Percentiles rank a stretch among this genome's conserved stretches.
Evolutionary conservation across 2,329 filamentous ascomycete species (phyloP).

Genomic region (Celoporthe dispersa): DNA sequence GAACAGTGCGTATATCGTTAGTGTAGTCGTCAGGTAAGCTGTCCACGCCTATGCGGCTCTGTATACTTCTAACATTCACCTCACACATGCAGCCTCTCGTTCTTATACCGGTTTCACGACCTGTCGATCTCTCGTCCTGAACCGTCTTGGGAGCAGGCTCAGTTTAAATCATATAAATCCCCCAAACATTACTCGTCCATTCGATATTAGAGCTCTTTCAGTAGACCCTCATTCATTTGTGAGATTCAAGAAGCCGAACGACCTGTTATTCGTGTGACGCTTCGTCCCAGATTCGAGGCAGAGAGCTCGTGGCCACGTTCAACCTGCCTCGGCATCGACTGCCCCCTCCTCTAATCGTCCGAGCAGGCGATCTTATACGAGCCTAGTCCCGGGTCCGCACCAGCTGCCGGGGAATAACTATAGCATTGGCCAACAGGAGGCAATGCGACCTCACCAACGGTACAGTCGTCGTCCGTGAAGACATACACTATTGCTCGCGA

Average conservation of each 20-base stretch:
- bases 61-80: not conserved
- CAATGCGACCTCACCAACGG: not conserved
- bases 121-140: not conserved
- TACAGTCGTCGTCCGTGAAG: slow-evolving; percentile 11
- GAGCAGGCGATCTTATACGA: slow-evolving; percentile 17
- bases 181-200: not conserved
- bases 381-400: slow-evolving; percentile 7
- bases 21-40: not conserved
- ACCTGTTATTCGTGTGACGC: not conserved
- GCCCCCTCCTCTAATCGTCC: not conserved
- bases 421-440: slow-evolving; percentile 8
- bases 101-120: no score
- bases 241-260: no score
- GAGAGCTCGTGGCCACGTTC: not conserved
- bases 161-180: not conserved
- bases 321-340: not conserved
- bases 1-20: not conserved
- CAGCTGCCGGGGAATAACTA: not conserved
- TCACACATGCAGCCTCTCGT: not conserved
- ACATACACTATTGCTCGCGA: slow-evolving; percentile 4
- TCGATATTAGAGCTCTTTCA: not conserved
- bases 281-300: not conserved
- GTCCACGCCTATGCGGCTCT: not conserved
- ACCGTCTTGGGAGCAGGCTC: no score
- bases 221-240: no score